Conservation (phyloP, 1,139 yeast species). For the Debaryomyces sp. region DNA sequence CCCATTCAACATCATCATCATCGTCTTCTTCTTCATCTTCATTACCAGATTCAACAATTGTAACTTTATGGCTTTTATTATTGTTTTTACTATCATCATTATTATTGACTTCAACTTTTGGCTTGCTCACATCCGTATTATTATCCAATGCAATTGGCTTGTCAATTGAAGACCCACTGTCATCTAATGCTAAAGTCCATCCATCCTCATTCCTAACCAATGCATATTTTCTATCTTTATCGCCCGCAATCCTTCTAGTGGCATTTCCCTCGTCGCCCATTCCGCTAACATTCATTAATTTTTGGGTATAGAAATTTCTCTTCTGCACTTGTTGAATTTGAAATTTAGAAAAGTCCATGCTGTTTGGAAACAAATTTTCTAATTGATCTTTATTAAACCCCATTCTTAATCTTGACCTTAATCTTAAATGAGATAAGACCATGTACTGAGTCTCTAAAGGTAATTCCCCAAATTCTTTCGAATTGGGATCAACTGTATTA, state of each 20-base stretch:
- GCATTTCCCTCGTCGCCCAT: conserved; percentile 63
- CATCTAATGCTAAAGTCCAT: conserved; percentile 73
- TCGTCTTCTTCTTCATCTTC: conserved; percentile 1
- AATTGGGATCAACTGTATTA: conserved; percentile 69
- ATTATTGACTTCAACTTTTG: conserved; percentile 7
- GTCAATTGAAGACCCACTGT: conserved; percentile 36
- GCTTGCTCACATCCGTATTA: conserved; percentile 16
- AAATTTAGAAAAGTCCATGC: conserved; percentile 88
- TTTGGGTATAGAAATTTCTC: conserved; percentile 87
- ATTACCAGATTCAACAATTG: not conserved
- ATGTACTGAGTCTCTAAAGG: conserved; percentile 89
- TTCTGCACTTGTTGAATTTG: conserved; percentile 93
- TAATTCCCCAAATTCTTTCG: conserved; percentile 61
- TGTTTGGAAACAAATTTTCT: conserved; percentile 75
- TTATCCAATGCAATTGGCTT: conserved; percentile 51
- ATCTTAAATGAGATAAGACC: conserved; percentile 77
- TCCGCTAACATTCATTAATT: conserved; percentile 82
- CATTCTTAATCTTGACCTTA: conserved; percentile 89
- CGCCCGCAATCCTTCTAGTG: conserved; percentile 78
- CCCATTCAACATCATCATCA: conserved; percentile 52
- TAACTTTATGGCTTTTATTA: not conserved
- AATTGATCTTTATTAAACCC: conserved; percentile 90
- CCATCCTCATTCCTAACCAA: conserved; percentile 81
- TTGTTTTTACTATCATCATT: conserved; percentile 6
- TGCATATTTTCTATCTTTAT: conserved; percentile 74